Base-by-base conservation (phyloP, 495 filamentous ascomycete genomes). In the Lindgomyces ingoldianus region DNA sequence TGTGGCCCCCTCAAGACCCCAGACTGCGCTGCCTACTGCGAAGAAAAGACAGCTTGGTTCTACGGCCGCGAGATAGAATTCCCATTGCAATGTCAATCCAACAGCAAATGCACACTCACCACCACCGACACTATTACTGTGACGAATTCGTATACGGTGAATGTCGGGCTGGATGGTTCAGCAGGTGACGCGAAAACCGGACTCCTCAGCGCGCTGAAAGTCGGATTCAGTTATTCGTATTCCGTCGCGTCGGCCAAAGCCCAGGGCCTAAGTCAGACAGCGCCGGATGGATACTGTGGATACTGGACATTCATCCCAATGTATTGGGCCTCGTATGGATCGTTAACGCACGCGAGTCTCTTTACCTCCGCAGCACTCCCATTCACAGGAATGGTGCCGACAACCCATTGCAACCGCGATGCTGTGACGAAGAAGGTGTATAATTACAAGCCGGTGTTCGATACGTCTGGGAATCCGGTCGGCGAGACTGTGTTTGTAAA, bases 281-380 rank as follows among this genome's bases (percentile, higher is more conserved):
- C 18, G 2, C 27, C 46, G 21, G 46, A 49, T 1, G 46, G 46
- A 10, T 49, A 24, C 46, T 49, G 46, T n/a, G 46, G 46, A 19
- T 49, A 49, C 46, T 49, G 46, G 46, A 49, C 46, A 19, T 49
- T 49, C 46, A 8, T 49, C 3, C 46, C 46, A 6, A 24, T 49
- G 6, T 49, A 49, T 25, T 49, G 46, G 46, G 46, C 46, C 3
- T 22, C 46, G 2, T 49, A 14, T 2, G 46, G 46, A 9, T 24
- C 46, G 8, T 25, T 49, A n/a, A 4, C 46, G 8, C 10, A 22
- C 9, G 21, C 22, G 16, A 25, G 27, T 24, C 3, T 49, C 46
- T 10, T 10, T 9, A 49, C 22, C 9, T 24, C 46, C n/a, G 22
- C 21, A 25, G n/a, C 27, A 4, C 18, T 25, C 3, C 21, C 21